Evolutionary conservation across 2,329 filamentous ascomycete species (phyloP), one percentile per base, ranked within the genome.

Genomic region (Aspergillus fijiensis): DNA sequence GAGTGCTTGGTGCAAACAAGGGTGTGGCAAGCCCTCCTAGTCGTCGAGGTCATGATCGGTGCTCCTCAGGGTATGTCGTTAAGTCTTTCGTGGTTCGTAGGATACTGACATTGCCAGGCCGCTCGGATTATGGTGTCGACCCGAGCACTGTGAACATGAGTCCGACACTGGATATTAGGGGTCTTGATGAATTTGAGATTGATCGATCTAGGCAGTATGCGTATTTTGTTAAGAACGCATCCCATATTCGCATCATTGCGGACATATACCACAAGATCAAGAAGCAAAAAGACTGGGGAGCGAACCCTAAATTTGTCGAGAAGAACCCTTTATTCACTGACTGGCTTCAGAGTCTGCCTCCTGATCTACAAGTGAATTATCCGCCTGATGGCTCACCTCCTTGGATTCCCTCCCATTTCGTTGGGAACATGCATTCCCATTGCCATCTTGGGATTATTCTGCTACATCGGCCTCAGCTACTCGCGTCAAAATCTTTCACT

Each of bases 31-130:
- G 89, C 88, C 1, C 84, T 96, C 10, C 90, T 96, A 71, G 82
- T 91, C 23, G 89, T 92, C 63, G 94, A 98, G 76, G 84, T 93
- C 48, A 96, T 98, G 90, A 88, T 97, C 67, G 94, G 94, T 58
- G 92, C 90, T 21, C 91, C 94, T 3, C 93, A 98, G 87, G 94
- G 93, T 92, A 80, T 62, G 74, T 64, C 12, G 29, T 31, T 42
- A 14, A 35, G 21, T 14, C 27, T n/a, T 49, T 25, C 42, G 4
- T 39, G 19, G 27, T 27, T 51, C 27, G 23, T 31, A 33, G 7
- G 14, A 21, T 57, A 51, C 63, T 70, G 59, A 74, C 62, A 51
- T 55, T 61, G 27, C 16, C 53, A 92, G 89, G 91, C 11, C 90
- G 91, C 31, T 88, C 86, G 51, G 92, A 96, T 74, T 85, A 94